These are phyloP conservation scores for Lactarius akahatsu DNA, from an alignment of 768 basidiomycete species.

Conservation along the genomic window DNA sequence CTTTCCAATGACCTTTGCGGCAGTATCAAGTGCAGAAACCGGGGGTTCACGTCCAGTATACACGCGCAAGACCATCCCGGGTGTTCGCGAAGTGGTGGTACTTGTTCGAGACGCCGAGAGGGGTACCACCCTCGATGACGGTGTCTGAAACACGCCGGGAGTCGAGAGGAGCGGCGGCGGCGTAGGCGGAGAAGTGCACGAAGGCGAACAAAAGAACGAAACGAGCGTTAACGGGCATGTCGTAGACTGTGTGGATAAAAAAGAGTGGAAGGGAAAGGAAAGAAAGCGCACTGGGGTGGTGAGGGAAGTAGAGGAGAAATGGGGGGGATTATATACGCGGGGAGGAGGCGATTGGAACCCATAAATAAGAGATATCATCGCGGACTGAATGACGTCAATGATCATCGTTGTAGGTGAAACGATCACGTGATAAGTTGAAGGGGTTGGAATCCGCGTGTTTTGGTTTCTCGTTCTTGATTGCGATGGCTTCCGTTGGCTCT, in stretches of 20 bases:
- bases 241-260: neutral
- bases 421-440: conserved; percentile 21
- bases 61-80: neutral
- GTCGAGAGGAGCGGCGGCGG: conserved; percentile 9
- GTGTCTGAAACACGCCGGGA: conserved; percentile 1
- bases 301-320: neutral
- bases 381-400: conserved; percentile 11
- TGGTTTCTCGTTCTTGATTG: neutral
- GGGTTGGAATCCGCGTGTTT: neutral
- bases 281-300: conserved; percentile 4
- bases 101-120: neutral
- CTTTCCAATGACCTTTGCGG: neutral
- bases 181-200: conserved; percentile 16
- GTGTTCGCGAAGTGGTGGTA: conserved; percentile 11
- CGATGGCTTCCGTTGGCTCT: conserved; percentile 47
- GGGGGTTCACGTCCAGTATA: neutral
- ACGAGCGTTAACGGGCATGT: conserved; percentile 25
- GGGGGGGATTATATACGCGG: conserved; percentile 3
- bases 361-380: neutral
- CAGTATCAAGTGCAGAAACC: neutral
- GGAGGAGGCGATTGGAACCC: neutral
- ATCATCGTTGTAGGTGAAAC: neutral
- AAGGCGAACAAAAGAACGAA: conserved; percentile 23
- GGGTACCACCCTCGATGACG: conserved; percentile 1
- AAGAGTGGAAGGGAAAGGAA: conserved; percentile 17